Base-by-base conservation (phyloP, 2,329 filamentous ascomycete species). In the Diaporthe vexans region DNA sequence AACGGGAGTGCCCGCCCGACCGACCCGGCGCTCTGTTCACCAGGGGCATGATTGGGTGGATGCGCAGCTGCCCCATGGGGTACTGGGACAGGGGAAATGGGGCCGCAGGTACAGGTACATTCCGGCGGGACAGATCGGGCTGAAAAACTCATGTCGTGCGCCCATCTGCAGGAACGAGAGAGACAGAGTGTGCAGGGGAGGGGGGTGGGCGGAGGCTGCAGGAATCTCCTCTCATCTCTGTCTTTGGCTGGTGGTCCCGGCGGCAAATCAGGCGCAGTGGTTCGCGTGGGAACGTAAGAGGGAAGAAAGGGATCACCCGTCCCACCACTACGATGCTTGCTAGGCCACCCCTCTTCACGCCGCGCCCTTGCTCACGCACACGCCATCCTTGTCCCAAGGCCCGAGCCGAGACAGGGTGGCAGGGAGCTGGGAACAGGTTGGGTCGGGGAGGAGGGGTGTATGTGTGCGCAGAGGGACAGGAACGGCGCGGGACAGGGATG, bases 41-140 rank as follows among this genome's bases (percentile, higher is more conserved):
- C 87, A 86, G 78, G 84, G 46, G 84, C 63, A 87, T 90, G 88
- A 90, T 90, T 90, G 88, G 88, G 84, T 78, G 79, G 79, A 80
- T 21, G 21, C 26, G 46, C 21, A 67, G 15, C 58, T 61, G 58
- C 58, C 58, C 58, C 58, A 63, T 63, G 58, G 58, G 58, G 58
- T 24, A 67, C 29, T 33, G 63, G 33, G 21, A 74, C 72, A 71
- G 78, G 76, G 43, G 11, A 26, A 48, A n/a, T 43, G 58, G 58
- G 80, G 80, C 17, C 61, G 85, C 85, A 86, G 84, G 84, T 85
- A 88, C 85, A 83, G 72, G 85, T 85, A 84, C 82, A 82, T 73
- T 54, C 11, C 29, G 26, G 57, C 48, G 33, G 51, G 29, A 35
- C 26, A 51, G 35, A 29, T 21, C 24, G 15, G 46, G 43, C 43